Evolutionary conservation across 2,329 filamentous ascomycete genomes (phyloP).

Genomic region (Pyrenochaeta sp.): DNA sequence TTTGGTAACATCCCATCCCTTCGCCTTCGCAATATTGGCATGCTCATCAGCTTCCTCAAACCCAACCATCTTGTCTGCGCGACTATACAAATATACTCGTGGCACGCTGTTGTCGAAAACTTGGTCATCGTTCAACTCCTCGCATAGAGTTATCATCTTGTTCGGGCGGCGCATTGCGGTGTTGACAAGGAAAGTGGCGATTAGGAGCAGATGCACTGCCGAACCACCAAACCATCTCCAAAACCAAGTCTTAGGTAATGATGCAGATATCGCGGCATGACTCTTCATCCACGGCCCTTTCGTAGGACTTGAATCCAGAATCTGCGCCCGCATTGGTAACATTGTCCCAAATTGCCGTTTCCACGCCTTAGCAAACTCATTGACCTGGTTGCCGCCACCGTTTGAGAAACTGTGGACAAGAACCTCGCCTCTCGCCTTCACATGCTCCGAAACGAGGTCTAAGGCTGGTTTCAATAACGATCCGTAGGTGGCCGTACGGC

Average conservation of each 20-base stretch:
- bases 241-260: constrained; percentile 33
- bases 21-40: constrained; percentile 56
- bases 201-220: constrained; percentile 40
- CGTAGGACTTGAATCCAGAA: constrained; percentile 47
- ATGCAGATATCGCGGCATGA: constrained; percentile 39
- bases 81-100: constrained; percentile 67
- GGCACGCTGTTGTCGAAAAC: constrained; percentile 48
- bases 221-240: constrained; percentile 36
- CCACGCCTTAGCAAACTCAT: constrained; percentile 45
- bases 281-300: constrained; percentile 42
- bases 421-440: constrained; percentile 30
- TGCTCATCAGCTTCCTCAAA: constrained; percentile 66
- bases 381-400: constrained; percentile 46
- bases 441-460: constrained; percentile 33
- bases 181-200: constrained; percentile 27
- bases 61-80: constrained; percentile 64
- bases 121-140: constrained; percentile 38
- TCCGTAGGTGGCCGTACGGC: constrained; percentile 19
- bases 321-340: constrained; percentile 40
- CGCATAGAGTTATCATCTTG: constrained; percentile 36
- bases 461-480: constrained; percentile 35
- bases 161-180: constrained; percentile 28
- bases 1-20: constrained; percentile 60
- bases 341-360: constrained; percentile 18
- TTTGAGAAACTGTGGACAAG: constrained; percentile 49